Base-by-base conservation (phyloP, 495 filamentous ascomycete genomes). In the Aspergillus conjunctus region DNA sequence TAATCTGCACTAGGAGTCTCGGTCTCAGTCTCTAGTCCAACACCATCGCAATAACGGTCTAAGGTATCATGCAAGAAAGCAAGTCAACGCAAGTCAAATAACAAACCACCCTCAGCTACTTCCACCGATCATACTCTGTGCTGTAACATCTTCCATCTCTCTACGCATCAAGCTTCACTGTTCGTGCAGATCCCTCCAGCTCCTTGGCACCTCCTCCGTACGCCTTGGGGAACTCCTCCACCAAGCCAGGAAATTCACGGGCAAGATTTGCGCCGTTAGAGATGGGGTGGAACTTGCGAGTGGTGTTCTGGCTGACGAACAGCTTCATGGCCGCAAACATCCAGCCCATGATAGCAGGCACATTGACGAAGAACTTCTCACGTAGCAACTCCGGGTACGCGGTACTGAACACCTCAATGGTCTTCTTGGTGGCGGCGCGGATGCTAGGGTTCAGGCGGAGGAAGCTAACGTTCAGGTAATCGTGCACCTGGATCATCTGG, bases 351-450 rank as follows among this genome's bases (percentile, higher is more conserved):
- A 96, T 77, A 54, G 85, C 71, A 0, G 92, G 92, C 7, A 96
- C 90, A 60, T 96, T 96, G 75, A 96, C 88, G 68, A 97, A 96
- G 82, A 89, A 94, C 79, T 96, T 97, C 73, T 91, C 83, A 56
- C 87, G 86, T 31, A 96, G 81, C 20, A 94, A 83, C 77, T 96
- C 92, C 0, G 92, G 92, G 77, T 97, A 97, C 52, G 88, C 87
- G 51, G 83, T 84, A 46, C 81, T 77, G 74, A 97, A 90, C 20
- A 88, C 80, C 31, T 88, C 81, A 70, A 96, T 92, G 39, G 88
- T 90, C 77, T 91, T 86, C 72, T 85, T 86, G 61, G 86, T 87
- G 15, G 90, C 88, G 12, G 86, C 79, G 63, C 86, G 88, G 64
- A 90, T 80, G n/a, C 73, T 72, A 2, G 88, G 82, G 53, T 90